Percentiles rank a stretch among this genome's conserved stretches.
Evolutionary conservation across 2,329 filamentous ascomycete species (phyloP).

Genomic region (Epichloe sp.): DNA sequence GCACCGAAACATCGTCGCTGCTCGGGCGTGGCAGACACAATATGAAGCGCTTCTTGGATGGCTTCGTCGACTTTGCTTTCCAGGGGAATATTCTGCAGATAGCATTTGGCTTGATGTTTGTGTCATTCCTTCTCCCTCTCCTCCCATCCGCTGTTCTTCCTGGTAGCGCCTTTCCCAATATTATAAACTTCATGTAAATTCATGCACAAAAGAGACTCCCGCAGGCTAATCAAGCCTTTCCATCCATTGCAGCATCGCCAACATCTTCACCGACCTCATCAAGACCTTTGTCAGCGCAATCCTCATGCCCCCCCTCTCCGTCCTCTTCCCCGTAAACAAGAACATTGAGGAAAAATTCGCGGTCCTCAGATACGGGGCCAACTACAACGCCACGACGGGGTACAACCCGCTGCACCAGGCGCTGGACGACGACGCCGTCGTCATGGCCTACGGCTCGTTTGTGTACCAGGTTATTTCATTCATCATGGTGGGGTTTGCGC

Average conservation of each 20-base stretch:
- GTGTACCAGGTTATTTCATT: slow-evolving; percentile 54
- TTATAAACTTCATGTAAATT: too few relatives aligned
- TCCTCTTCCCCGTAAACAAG: slow-evolving; percentile 54
- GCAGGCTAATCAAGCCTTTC: too few relatives aligned
- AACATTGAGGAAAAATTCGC: slow-evolving; percentile 67
- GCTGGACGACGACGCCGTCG: slow-evolving; percentile 55
- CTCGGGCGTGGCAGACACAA: slow-evolving; percentile 33
- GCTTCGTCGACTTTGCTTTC: slow-evolving; percentile 60
- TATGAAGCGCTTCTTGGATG: slow-evolving; percentile 41
- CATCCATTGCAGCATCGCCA: slow-evolving; percentile 40
- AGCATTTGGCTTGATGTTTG: slow-evolving; percentile 60
- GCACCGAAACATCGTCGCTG: slow-evolving; percentile 24
- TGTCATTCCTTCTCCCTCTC: slow-evolving; percentile 1
- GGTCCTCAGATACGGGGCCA: slow-evolving; percentile 44
- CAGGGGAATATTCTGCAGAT: slow-evolving; percentile 66
- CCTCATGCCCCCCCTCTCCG: slow-evolving; percentile 58
- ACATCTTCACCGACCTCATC: slow-evolving; percentile 57
- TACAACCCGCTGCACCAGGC: slow-evolving; percentile 62
- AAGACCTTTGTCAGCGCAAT: slow-evolving; percentile 61
- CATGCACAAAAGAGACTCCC: too few relatives aligned
- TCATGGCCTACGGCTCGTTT: slow-evolving; percentile 61
- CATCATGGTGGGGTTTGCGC: slow-evolving; percentile 46
- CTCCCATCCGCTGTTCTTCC: too few relatives aligned
- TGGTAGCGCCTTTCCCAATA: too few relatives aligned
- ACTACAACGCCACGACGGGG: slow-evolving; percentile 35